Conservation (phyloP, 2,329 filamentous ascomycete species). For the Apiospora marii region DNA sequence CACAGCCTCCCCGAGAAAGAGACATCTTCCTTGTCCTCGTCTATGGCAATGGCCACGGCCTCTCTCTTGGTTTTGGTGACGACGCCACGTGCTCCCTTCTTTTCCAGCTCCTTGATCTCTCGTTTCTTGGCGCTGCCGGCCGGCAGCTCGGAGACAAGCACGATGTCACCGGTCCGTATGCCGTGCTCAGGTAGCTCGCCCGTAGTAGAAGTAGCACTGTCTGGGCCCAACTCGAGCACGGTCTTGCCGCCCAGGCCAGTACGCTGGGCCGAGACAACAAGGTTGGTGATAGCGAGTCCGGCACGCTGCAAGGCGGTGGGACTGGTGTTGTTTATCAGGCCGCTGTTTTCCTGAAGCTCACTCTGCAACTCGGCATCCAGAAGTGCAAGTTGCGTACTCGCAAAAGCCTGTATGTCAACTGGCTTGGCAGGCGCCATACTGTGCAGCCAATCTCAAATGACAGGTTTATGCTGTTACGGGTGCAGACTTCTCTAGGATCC, state of each 20-base stretch:
- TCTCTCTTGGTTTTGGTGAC: constrained; percentile 69
- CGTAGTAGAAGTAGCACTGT: constrained; percentile 66
- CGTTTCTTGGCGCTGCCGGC: constrained; percentile 75
- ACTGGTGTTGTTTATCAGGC: constrained; percentile 71
- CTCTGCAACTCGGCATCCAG: constrained; percentile 75
- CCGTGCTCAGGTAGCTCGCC: constrained; percentile 77
- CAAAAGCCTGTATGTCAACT: constrained; percentile 74
- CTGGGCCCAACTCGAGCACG: constrained; percentile 80
- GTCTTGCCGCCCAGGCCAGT: constrained; percentile 93
- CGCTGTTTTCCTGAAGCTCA: constrained; percentile 74
- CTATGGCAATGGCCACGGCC: constrained; percentile 71
- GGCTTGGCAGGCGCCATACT: constrained; percentile 49
- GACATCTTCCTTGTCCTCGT: constrained; percentile 65
- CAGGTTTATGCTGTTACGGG: not conserved
- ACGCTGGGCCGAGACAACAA: constrained; percentile 76
- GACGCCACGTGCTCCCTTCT: constrained; percentile 73
- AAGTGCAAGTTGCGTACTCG: constrained; percentile 73
- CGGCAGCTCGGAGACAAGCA: constrained; percentile 78
- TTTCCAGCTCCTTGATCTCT: constrained; percentile 75
- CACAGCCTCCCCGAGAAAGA: constrained; percentile 60
- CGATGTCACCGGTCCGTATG: constrained; percentile 79
- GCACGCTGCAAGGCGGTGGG: constrained; percentile 76
- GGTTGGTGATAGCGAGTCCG: constrained; percentile 80
- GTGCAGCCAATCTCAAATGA: not conserved
- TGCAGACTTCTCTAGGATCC: not conserved